These are phyloP conservation scores for Plasmodium sp. DNA, from an alignment of 169 alveolate species.

Conservation along the genomic window DNA sequence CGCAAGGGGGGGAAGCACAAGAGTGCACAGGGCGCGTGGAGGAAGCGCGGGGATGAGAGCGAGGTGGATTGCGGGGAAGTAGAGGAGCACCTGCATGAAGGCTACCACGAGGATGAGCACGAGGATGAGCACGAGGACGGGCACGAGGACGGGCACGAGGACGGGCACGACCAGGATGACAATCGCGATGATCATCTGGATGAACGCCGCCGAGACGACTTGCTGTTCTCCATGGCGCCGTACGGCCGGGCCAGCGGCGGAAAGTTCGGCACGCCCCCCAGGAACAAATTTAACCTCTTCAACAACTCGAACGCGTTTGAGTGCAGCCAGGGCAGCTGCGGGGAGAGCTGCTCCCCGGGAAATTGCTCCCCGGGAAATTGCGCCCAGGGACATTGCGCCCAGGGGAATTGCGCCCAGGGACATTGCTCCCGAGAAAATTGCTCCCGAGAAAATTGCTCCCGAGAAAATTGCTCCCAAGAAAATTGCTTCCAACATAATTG, in stretches of 20 bases:
- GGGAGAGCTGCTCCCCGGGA: neutral
- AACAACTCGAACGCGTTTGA: neutral
- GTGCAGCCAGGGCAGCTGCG: neutral
- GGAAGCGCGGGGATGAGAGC: neutral
- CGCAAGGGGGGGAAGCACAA: neutral
- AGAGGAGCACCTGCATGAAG: neutral
- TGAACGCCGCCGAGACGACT: neutral
- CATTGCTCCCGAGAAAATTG: no score
- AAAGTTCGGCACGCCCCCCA: neutral
- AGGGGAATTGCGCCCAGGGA: no score
- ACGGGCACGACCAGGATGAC: neutral
- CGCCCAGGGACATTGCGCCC: no score
- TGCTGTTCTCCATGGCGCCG: neutral
- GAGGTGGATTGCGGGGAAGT: neutral
- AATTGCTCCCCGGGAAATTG: no score
- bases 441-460: neutral
- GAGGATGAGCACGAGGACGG: neutral
- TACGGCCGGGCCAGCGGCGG: neutral
- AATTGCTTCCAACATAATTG: no score
- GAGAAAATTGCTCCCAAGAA: no score
- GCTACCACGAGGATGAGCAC: neutral
- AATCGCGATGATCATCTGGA: neutral
- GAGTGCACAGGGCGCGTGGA: neutral
- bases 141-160: neutral
- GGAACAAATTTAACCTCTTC: neutral